Evolutionary conservation across 106 monocot species (phyloP).

Genomic region (Agapanthus africanus): DNA sequence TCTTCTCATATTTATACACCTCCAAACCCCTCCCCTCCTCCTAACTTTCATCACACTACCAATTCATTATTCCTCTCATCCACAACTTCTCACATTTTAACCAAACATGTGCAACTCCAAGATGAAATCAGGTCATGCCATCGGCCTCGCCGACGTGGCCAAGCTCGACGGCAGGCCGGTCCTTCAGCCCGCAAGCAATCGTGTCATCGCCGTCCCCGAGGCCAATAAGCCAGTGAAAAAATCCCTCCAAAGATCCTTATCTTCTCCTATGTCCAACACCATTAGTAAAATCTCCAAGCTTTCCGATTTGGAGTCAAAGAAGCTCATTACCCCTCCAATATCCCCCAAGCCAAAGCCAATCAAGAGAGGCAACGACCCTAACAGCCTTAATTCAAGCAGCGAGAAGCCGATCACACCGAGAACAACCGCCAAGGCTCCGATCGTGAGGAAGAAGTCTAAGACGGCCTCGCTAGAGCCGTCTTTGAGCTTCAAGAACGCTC

Average conservation of each 20-base stretch:
- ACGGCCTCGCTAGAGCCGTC: conserved; percentile 7
- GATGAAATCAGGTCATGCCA: conserved; percentile 30
- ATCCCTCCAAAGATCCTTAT: conserved; percentile 21
- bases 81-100: too few species aligned
- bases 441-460: conserved; percentile 44
- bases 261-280: conserved; percentile 10
- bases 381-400: conserved; percentile 22
- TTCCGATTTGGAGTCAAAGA: too few species aligned
- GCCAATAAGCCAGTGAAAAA: conserved; percentile 21
- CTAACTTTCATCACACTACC: not conserved
- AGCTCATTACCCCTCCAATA: not conserved
- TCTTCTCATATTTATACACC: not conserved
- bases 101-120: conserved; percentile 65
- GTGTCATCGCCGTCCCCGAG: conserved; percentile 15
- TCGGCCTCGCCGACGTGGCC: not conserved
- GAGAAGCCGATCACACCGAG: conserved; percentile 29
- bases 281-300: not conserved
- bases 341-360: conserved; percentile 4
- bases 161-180: conserved; percentile 43
- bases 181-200: conserved; percentile 47
- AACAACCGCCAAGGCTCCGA: not conserved
- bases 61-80: not conserved
- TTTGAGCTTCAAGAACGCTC: not conserved
- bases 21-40: not conserved
- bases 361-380: conserved; percentile 29